Percentiles rank a stretch among this genome's conserved stretches.
Evolutionary conservation across 164 flowering plant genomes (phyloP).

Genomic region (Hamamelis virginiana): DNA sequence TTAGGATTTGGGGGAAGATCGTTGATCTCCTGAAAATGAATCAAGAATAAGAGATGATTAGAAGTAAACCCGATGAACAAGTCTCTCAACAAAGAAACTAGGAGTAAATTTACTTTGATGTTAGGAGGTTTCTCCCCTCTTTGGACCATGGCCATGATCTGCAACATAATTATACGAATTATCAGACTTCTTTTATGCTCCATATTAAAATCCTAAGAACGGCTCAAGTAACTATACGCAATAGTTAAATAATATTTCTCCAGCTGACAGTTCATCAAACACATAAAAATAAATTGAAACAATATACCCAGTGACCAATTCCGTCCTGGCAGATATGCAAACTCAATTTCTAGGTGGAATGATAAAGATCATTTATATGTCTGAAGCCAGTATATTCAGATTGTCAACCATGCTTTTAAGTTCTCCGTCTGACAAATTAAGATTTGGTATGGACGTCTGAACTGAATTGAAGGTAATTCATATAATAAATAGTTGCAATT

Average conservation of each 20-base stretch:
- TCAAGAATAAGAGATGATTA: constrained; percentile 5
- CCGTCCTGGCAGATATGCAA: neutral
- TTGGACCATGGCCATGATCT: constrained; percentile 91
- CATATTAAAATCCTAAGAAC: neutral
- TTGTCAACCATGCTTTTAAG: too few species aligned
- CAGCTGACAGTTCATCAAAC: neutral
- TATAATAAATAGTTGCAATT: too few species aligned
- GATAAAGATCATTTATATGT: neutral
- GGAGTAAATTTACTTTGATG: constrained; percentile 40
- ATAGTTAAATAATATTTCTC: neutral
- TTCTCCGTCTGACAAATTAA: too few species aligned
- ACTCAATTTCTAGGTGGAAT: neutral
- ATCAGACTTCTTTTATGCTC: neutral
- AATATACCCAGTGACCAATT: neutral
- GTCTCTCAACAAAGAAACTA: neutral
- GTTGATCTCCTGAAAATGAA: constrained; percentile 70
- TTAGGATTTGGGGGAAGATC: constrained; percentile 92
- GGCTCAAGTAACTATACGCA: neutral
- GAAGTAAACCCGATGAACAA: constrained; percentile 7
- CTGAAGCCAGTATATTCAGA: too few species aligned
- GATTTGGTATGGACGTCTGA: too few species aligned
- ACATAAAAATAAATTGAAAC: neutral
- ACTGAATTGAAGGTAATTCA: too few species aligned
- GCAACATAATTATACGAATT: constrained; percentile 20
- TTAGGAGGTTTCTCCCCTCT: constrained; percentile 89